phyloP scores from a whole-genome alignment of 2,329 filamentous ascomycete species.

The Lachnellula hyalina region DNA sequence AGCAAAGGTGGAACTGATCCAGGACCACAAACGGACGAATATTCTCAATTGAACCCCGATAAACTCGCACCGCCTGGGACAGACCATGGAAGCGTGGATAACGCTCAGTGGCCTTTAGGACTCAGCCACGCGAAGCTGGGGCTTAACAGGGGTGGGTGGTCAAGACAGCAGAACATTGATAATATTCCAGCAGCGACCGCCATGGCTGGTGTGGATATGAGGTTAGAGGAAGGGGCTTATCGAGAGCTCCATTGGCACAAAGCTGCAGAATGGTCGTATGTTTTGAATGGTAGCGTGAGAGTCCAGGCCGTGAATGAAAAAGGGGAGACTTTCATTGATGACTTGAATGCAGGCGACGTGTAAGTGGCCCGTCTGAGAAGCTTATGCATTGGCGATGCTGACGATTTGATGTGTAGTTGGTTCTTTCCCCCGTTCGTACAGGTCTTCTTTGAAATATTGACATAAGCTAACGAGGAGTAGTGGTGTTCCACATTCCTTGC shows the following conservation, averaged over 20 bases:
- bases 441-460: background rate
- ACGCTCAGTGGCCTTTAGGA: conserved; percentile 63
- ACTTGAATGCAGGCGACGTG: conserved; percentile 68
- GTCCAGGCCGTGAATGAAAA: conserved; percentile 71
- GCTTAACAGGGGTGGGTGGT: conserved; percentile 66
- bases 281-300: conserved; percentile 64
- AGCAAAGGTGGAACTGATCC: conserved; percentile 44
- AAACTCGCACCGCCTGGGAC: conserved; percentile 67
- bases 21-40: conserved; percentile 61
- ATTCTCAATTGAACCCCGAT: conserved; percentile 66
- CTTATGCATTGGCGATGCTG: background rate
- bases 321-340: conserved; percentile 71
- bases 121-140: conserved; percentile 40
- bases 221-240: conserved; percentile 65
- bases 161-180: conserved; percentile 63
- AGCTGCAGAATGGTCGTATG: conserved; percentile 73
- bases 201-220: conserved; percentile 74
- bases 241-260: conserved; percentile 79
- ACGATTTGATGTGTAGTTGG: conserved; percentile 40
- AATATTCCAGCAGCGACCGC: conserved; percentile 63
- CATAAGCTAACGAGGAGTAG: conserved; percentile 31
- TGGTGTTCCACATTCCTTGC: conserved; percentile 71
- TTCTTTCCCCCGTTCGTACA: conserved; percentile 63
- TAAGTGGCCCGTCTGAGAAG: background rate
- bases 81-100: conserved; percentile 64